phyloP scores from a whole-genome alignment of 2,329 filamentous ascomycete genomes.

The Sarocladium kiliense region DNA sequence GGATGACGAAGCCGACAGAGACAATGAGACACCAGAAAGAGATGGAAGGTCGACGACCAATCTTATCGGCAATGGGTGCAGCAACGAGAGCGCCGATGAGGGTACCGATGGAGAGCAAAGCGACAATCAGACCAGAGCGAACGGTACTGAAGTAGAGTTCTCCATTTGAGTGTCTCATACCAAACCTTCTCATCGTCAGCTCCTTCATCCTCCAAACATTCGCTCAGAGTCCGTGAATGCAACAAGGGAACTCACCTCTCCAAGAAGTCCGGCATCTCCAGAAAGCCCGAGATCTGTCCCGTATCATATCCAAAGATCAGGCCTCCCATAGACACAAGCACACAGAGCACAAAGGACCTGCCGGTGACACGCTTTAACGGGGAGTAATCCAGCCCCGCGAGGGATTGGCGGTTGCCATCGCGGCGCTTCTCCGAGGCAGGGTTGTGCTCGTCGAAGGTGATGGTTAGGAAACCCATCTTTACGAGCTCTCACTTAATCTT shows the following conservation, averaged over 20 bases:
- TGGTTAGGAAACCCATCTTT: conserved; percentile 1
- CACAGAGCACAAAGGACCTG: conserved; percentile 30
- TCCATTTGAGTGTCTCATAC: conserved; percentile 31
- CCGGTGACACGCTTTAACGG: conserved; percentile 34
- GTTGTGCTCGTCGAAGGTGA: conserved; percentile 38
- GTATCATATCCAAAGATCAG: conserved; percentile 44
- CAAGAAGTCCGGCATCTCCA: conserved; percentile 53
- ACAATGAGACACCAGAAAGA: conserved; percentile 56
- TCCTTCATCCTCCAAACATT: background rate
- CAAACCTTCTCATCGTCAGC: conserved; percentile 29
- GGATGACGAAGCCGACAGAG: conserved; percentile 62
- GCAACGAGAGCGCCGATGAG: conserved; percentile 54
- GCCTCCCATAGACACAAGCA: conserved; percentile 40
- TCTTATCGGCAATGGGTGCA: conserved; percentile 59
- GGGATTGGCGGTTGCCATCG: conserved; percentile 24
- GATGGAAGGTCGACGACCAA: conserved; percentile 60
- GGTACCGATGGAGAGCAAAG: conserved; percentile 53
- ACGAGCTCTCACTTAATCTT: background rate
- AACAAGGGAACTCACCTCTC: conserved; percentile 28
- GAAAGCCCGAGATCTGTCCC: conserved; percentile 51
- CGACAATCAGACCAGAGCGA: conserved; percentile 55
- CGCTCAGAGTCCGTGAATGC: no score
- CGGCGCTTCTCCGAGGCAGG: conserved; percentile 31
- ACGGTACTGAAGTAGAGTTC: conserved; percentile 42
- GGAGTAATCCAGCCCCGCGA: conserved; percentile 38